Evolutionary conservation across 2,329 filamentous ascomycete genomes (phyloP).

Genomic region (Lachnellula arida): DNA sequence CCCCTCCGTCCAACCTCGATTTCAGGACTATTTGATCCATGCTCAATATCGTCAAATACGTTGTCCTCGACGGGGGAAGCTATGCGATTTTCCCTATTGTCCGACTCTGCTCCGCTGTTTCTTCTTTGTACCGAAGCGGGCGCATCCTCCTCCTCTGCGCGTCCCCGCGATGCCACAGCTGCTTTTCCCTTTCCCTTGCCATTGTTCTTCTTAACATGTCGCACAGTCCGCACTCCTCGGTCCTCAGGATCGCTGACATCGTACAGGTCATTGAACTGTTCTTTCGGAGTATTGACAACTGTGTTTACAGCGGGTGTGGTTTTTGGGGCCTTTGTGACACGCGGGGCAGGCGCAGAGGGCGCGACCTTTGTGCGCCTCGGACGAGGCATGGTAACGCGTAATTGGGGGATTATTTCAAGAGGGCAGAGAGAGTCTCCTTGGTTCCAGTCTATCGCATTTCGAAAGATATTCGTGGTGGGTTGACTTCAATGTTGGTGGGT

Average conservation of each 20-base stretch:
- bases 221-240: slow-evolving; percentile 9
- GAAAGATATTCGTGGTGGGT: slow-evolving; percentile 1
- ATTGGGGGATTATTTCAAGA: not conserved
- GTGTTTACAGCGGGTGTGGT: slow-evolving; percentile 4
- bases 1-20: slow-evolving; percentile 29
- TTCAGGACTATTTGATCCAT: slow-evolving; percentile 27
- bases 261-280: slow-evolving; percentile 26
- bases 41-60: slow-evolving; percentile 15
- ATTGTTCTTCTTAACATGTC: slow-evolving; percentile 15
- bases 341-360: slow-evolving; percentile 26
- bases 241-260: slow-evolving; percentile 30
- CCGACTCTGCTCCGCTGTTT: not conserved
- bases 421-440: not conserved
- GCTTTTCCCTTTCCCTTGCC: slow-evolving; percentile 16
- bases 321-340: slow-evolving; percentile 15
- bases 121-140: not conserved
- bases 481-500: not conserved
- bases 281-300: slow-evolving; percentile 8
- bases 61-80: not conserved
- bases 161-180: not conserved
- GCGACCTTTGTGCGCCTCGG: slow-evolving; percentile 33
- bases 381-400: slow-evolving; percentile 28
- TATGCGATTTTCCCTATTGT: not conserved
- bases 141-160: not conserved
- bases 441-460: not conserved